phyloP scores from a whole-genome alignment of 2,329 filamentous ascomycete genomes.

The Graphilbum sp. region DNA sequence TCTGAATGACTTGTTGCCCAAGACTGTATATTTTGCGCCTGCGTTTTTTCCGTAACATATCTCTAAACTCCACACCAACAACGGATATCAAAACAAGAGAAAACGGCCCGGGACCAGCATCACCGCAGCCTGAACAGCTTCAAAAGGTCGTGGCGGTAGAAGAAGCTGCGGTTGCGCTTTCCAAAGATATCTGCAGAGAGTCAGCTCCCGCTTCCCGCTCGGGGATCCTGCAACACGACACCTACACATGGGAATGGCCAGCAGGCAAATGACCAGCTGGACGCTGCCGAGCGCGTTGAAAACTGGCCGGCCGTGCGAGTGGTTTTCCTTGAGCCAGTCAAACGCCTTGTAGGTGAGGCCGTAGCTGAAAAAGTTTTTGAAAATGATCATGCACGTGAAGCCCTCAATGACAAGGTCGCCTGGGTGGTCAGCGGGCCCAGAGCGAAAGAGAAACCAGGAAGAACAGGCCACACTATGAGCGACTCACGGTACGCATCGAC shows the following conservation, averaged over 20 bases:
- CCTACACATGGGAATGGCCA: conserved; percentile 69
- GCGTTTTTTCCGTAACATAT: not conserved
- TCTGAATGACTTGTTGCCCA: too few species aligned
- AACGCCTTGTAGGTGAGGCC: conserved; percentile 71
- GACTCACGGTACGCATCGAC: conserved; percentile 80
- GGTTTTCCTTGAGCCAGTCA: conserved; percentile 57
- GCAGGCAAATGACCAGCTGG: conserved; percentile 59
- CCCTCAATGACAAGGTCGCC: conserved; percentile 71
- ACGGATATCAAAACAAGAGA: not conserved
- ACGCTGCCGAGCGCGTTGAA: conserved; percentile 62
- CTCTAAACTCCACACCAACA: not conserved
- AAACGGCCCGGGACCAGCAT: not conserved
- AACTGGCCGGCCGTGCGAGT: conserved; percentile 32
- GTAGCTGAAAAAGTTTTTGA: conserved; percentile 91
- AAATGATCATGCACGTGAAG: conserved; percentile 78
- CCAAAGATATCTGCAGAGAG: conserved; percentile 50
- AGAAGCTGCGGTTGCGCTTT: conserved; percentile 61
- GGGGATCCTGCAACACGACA: not conserved
- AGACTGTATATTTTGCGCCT: too few species aligned
- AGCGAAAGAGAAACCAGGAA: conserved; percentile 3
- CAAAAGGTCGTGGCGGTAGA: conserved; percentile 58
- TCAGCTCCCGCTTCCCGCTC: not conserved
- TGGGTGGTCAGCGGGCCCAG: conserved; percentile 14
- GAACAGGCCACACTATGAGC: too few species aligned
- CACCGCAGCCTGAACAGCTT: conserved; percentile 18